These are phyloP conservation scores for Kodamaea sp. DNA, from an alignment of 1,139 yeast species.

Conservation along the genomic window DNA sequence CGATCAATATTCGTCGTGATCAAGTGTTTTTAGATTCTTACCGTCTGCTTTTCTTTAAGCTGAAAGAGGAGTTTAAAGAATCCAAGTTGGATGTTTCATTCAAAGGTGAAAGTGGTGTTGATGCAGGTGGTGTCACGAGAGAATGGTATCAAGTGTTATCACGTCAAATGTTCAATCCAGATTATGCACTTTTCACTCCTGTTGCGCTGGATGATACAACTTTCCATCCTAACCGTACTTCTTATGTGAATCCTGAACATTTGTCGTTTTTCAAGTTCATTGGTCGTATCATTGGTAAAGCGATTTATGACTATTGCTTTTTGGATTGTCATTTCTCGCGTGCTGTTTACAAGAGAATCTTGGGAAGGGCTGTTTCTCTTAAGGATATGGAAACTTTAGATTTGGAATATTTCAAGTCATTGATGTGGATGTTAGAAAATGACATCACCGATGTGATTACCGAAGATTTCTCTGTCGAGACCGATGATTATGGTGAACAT, in stretches of 20 bases:
- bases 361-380: conserved; percentile 77
- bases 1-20: conserved; percentile 76
- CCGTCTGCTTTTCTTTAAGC: conserved; percentile 75
- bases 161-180: conserved; percentile 95
- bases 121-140: conserved; percentile 97
- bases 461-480: conserved; percentile 92
- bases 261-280: conserved; percentile 88
- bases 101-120: conserved; percentile 94
- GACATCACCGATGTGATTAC: conserved; percentile 94
- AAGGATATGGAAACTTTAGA: conserved; percentile 96
- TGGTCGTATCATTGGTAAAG: conserved; percentile 93
- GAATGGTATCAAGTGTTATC: conserved; percentile 97
- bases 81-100: conserved; percentile 77
- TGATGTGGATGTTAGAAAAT: conserved; percentile 95
- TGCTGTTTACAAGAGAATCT: conserved; percentile 85
- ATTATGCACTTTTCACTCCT: conserved; percentile 88
- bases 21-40: conserved; percentile 92
- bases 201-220: conserved; percentile 92
- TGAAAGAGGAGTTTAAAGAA: conserved; percentile 69
- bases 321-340: conserved; percentile 94
- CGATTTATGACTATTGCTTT: conserved; percentile 81
- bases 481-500: conserved; percentile 92
- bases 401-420: conserved; percentile 84
- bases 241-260: conserved; percentile 92
- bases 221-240: conserved; percentile 91